These are phyloP conservation scores for Plasmodium yoelii DNA, from an alignment of 169 alveolate genomes.

Conservation along the genomic window DNA sequence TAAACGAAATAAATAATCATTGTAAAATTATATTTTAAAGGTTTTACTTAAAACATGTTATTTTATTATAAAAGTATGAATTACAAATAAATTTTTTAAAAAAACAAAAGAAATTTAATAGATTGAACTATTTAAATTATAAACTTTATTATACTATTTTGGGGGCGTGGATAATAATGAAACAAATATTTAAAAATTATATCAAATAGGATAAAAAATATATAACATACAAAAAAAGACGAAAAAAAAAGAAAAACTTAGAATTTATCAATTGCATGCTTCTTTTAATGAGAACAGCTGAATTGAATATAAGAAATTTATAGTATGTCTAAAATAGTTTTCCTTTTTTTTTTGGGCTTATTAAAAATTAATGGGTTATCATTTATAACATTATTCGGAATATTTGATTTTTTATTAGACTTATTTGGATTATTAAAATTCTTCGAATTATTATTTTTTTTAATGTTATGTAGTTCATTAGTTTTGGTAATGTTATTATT, in stretches of 20 bases:
- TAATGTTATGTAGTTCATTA: not conserved
- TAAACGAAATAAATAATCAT: too few relatives aligned
- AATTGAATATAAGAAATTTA: conserved; percentile 3
- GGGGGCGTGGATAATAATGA: not conserved
- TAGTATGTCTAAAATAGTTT: conserved; percentile 44
- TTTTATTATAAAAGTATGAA: too few relatives aligned
- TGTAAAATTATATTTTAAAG: too few relatives aligned
- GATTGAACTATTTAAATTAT: too few relatives aligned
- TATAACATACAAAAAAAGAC: not conserved
- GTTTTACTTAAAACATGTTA: too few relatives aligned
- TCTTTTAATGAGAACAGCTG: not conserved
- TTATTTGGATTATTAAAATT: not conserved
- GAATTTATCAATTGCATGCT: not conserved
- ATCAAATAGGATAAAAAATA: not conserved
- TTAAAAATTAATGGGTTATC: conserved; percentile 59
- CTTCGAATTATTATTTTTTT: not conserved
- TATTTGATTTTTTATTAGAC: not conserved
- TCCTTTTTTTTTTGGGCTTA: conserved; percentile 41
- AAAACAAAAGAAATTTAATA: too few relatives aligned
- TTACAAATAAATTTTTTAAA: too few relatives aligned
- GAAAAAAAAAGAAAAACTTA: conserved; percentile 7
- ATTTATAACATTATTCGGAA: not conserved
- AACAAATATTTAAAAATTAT: not conserved
- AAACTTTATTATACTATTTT: not conserved
- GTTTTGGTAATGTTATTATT: not conserved